Evolutionary conservation across 257 asterid species (phyloP).

Genomic region (Nicotiana knightiana): DNA sequence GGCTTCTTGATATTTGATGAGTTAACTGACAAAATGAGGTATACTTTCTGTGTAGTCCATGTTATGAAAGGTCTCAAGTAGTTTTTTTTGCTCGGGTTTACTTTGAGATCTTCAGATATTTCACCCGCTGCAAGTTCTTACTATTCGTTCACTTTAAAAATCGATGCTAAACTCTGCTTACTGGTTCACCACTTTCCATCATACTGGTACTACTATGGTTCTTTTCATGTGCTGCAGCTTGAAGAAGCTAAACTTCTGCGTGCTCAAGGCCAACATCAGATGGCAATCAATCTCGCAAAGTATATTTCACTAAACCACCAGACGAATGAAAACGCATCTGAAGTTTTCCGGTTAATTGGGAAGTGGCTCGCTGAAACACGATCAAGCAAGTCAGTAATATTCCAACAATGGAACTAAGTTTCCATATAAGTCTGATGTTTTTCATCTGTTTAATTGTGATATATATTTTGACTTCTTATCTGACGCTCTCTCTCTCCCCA

Average conservation of each 20-base stretch:
- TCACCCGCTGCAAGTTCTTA: not conserved
- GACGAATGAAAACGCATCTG: slow-evolving; percentile 56
- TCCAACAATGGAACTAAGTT: not conserved
- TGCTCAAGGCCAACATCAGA: slow-evolving; percentile 92
- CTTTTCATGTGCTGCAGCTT: slow-evolving; percentile 42
- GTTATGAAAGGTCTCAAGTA: slow-evolving; percentile 1
- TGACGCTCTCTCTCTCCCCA: not conserved
- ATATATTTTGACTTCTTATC: not conserved
- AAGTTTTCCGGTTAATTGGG: slow-evolving; percentile 85
- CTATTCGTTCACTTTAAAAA: not conserved
- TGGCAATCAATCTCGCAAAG: slow-evolving; percentile 93
- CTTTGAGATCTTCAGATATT: not conserved
- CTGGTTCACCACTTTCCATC: not conserved
- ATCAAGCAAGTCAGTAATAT: slow-evolving; percentile 78
- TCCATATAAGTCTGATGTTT: not conserved
- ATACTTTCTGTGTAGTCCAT: not conserved
- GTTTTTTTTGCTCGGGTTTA: not conserved
- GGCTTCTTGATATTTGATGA: slow-evolving; percentile 2
- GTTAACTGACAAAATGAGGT: not conserved
- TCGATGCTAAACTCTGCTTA: not conserved
- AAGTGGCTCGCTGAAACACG: slow-evolving; percentile 97
- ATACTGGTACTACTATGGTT: not conserved
- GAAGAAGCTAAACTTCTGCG: slow-evolving; percentile 98
- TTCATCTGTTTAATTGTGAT: not conserved
- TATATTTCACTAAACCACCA: slow-evolving; percentile 60